These are phyloP conservation scores for Imleria badia DNA, from an alignment of 768 basidiomycete species.

Conservation along the genomic window DNA sequence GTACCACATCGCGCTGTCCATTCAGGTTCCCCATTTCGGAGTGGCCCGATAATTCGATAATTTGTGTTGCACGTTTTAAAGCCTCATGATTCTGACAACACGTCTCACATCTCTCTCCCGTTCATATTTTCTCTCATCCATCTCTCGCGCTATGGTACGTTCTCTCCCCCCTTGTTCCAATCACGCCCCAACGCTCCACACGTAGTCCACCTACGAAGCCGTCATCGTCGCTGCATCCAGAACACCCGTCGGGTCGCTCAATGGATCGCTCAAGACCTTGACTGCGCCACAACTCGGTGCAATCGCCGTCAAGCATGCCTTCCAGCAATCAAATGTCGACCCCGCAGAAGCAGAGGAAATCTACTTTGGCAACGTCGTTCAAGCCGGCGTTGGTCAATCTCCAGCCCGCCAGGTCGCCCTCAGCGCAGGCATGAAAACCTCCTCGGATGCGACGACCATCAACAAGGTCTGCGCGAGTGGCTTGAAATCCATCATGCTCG, in stretches of 20 bases:
- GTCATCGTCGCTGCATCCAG: conserved; percentile 93
- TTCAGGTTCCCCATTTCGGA: conserved; percentile 11
- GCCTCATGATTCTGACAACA: conserved; percentile 42
- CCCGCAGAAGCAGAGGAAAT: conserved; percentile 89
- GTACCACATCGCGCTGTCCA: too few relatives aligned
- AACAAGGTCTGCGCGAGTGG: conserved; percentile 99
- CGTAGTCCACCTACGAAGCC: conserved; percentile 62
- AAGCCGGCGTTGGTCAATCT: conserved; percentile 95
- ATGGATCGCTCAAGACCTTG: conserved; percentile 83
- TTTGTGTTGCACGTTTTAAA: conserved; percentile 17
- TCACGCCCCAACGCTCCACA: background rate
- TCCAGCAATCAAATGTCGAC: conserved; percentile 76
- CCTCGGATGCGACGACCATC: conserved; percentile 96
- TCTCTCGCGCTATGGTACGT: conserved; percentile 52
- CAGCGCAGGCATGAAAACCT: conserved; percentile 74
- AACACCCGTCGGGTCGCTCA: conserved; percentile 92
- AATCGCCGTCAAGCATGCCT: conserved; percentile 86
- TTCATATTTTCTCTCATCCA: conserved; percentile 37
- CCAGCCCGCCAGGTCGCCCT: conserved; percentile 99
- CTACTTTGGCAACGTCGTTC: conserved; percentile 97
- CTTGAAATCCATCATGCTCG: conserved; percentile 93
- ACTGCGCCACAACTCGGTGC: conserved; percentile 91
- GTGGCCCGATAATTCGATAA: conserved; percentile 19
- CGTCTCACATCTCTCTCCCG: conserved; percentile 40
- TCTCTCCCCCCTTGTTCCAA: background rate